phyloP scores from a whole-genome alignment of 768 basidiomycete genomes.

The Phlegmacium glaucopus region DNA sequence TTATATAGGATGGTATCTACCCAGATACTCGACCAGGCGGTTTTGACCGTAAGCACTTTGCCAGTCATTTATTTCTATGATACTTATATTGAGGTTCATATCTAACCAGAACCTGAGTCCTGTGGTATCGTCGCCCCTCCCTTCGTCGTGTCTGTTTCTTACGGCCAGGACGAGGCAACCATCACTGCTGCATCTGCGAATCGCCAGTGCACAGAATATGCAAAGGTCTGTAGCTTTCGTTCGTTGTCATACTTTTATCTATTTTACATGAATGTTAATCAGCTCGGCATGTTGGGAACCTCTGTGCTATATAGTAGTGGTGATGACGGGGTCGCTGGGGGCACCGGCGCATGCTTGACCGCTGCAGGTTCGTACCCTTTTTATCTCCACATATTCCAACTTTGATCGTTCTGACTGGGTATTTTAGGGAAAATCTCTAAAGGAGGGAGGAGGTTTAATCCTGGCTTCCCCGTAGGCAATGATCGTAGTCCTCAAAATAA shows the following conservation, averaged over 20 bases:
- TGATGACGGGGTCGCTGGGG: constrained; percentile 50
- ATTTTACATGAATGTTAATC: constrained; percentile 6
- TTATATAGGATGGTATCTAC: constrained; percentile 29
- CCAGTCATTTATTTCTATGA: background rate
- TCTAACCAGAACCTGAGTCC: constrained; percentile 25
- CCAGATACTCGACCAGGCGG: constrained; percentile 28
- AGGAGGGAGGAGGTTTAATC: constrained; percentile 23
- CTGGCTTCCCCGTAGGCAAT: constrained; percentile 19
- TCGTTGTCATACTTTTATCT: too few species aligned
- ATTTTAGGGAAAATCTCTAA: constrained; percentile 18
- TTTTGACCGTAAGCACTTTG: constrained; percentile 23
- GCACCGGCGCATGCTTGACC: constrained; percentile 30
- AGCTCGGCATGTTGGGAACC: constrained; percentile 59
- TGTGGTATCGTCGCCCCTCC: constrained; percentile 40
- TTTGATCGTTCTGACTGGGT: too few species aligned
- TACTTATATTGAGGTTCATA: background rate
- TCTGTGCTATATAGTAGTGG: constrained; percentile 59
- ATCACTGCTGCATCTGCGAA: constrained; percentile 36
- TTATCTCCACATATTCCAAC: too few species aligned
- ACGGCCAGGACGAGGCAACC: constrained; percentile 40
- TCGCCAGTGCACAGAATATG: constrained; percentile 47
- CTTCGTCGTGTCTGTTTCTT: constrained; percentile 40
- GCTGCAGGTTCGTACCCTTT: constrained; percentile 27
- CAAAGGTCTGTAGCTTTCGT: too few species aligned
- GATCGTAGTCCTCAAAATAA: background rate